A percentile compares a stretch with the other conserved stretches of the same genome.
phyloP scores from a whole-genome alignment of 768 basidiomycete species.

The Brasilioporus rufonigricans region DNA sequence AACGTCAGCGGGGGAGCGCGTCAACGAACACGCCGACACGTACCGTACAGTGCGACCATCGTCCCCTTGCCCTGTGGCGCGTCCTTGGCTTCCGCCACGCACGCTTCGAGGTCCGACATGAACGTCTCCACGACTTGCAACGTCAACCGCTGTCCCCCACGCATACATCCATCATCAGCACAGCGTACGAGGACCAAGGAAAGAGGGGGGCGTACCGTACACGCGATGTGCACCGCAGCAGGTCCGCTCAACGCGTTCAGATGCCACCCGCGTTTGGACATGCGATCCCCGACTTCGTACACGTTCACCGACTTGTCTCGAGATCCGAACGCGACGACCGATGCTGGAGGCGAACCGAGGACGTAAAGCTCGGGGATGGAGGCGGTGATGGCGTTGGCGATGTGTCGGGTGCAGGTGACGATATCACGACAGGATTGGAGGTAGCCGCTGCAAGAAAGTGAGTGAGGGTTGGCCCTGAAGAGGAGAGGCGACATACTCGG shows the following conservation, averaged over 20 bases:
- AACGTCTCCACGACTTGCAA: conserved; percentile 72
- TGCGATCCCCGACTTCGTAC: conserved; percentile 30
- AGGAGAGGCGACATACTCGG: not conserved
- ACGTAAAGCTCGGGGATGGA: conserved; percentile 84
- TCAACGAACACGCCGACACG: conserved; percentile 22
- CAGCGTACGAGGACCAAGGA: no score
- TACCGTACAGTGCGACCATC: conserved; percentile 92
- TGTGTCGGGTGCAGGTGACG: conserved; percentile 67
- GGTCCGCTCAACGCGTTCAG: conserved; percentile 80
- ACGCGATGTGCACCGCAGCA: conserved; percentile 87
- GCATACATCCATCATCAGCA: no score
- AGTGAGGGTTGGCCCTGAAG: conserved; percentile 26
- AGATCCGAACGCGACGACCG: conserved; percentile 93
- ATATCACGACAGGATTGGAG: conserved; percentile 71
- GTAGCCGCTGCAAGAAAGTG: conserved; percentile 21
- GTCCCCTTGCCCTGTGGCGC: conserved; percentile 68
- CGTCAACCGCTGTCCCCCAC: conserved; percentile 70
- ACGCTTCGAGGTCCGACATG: conserved; percentile 78
- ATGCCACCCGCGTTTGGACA: conserved; percentile 89
- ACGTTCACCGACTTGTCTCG: not conserved
- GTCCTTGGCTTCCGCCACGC: conserved; percentile 67
- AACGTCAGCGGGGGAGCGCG: not conserved
- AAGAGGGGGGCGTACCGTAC: conserved; percentile 66
- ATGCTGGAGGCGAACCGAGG: conserved; percentile 85
- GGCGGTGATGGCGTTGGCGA: conserved; percentile 61